Evolutionary conservation across 1,284 basidiomycete genomes (phyloP), one percentile per base, ranked within the genome.

Genomic region (Irpex sp.): DNA sequence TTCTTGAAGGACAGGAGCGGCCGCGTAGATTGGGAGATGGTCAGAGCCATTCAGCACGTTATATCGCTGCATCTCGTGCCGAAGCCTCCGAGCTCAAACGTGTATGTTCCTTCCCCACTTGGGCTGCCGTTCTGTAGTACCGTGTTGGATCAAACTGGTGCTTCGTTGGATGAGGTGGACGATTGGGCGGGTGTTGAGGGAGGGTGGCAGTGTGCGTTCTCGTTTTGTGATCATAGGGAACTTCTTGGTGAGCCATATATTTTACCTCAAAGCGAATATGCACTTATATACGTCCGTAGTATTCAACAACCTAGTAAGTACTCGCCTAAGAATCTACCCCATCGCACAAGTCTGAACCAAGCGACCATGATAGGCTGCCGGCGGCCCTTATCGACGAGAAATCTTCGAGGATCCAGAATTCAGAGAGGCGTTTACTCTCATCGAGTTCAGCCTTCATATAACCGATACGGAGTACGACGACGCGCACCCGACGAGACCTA

Each of bases 121-220:
- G 82, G 82, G 65, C 66, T 87, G 60, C 78, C 82, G 21, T 83
- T 77, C 67, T 84, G 83, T 54, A 86, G 89, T 69, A 79, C 80
- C 51, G 65, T 81, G 54, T 74, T 85, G 2, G 78, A 80, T 0
- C 66, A 68, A 0, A 44, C 1, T 2, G 79, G 70, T 0, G 40
- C 80, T 58, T 69, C 81, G 60, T 63, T 81, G 34, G 75, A 79
- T 58, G 61, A 63, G 51, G 75, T 72, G 58, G 66, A 71, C 21
- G 89, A 91, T 71, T 91, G 88, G 89, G 88, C 84, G 0, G 85
- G 85, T 2, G 74, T 90, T 0, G 76, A 77, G 36, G 89, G 89
- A 0, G 47, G 72, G 15, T 91, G 89, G 89, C 73, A 76, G 4
- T 80, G 85, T 7, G 81, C 82, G 36, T 90, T 89, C 67, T 86